These are phyloP conservation scores for Linderniella brevidens DNA, from an alignment of 257 asterid genomes.

Conservation along the genomic window DNA sequence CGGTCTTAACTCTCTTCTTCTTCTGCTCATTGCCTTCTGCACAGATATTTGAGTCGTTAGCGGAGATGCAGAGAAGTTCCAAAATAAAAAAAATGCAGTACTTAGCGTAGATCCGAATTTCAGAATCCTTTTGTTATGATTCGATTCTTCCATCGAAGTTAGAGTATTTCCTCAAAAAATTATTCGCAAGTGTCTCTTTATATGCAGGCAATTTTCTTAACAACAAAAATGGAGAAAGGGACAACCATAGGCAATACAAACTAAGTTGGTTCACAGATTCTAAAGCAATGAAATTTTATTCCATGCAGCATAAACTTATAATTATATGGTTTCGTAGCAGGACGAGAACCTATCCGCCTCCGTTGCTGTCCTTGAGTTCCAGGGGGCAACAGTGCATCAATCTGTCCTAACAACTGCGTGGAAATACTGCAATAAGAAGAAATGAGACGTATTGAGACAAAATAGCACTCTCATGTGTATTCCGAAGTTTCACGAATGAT, in stretches of 20 bases:
- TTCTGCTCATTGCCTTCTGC: slow-evolving; percentile 86
- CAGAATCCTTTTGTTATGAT: too few species aligned
- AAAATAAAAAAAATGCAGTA: background rate
- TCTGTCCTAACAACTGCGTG: slow-evolving; percentile 50
- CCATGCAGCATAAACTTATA: background rate
- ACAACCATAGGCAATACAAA: too few species aligned
- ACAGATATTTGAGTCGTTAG: slow-evolving; percentile 10
- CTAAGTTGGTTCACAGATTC: too few species aligned
- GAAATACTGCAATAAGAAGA: slow-evolving; percentile 43
- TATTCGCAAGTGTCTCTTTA: too few species aligned
- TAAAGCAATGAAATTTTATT: too few species aligned
- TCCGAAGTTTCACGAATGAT: background rate
- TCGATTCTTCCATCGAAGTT: too few species aligned
- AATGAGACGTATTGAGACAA: background rate
- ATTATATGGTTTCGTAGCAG: slow-evolving; percentile 3
- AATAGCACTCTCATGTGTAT: background rate
- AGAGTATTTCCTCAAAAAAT: too few species aligned
- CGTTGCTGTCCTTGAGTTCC: slow-evolving; percentile 78
- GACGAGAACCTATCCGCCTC: slow-evolving; percentile 63
- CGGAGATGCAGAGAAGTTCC: slow-evolving; percentile 1
- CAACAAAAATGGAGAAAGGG: too few species aligned
- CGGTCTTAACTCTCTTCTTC: slow-evolving; percentile 69
- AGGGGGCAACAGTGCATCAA: slow-evolving; percentile 65
- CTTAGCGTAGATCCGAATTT: background rate
- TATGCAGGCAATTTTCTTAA: too few species aligned